These are phyloP conservation scores for Ophiorrhiza pumila DNA, from an alignment of 257 asterid species.

Conservation along the genomic window DNA sequence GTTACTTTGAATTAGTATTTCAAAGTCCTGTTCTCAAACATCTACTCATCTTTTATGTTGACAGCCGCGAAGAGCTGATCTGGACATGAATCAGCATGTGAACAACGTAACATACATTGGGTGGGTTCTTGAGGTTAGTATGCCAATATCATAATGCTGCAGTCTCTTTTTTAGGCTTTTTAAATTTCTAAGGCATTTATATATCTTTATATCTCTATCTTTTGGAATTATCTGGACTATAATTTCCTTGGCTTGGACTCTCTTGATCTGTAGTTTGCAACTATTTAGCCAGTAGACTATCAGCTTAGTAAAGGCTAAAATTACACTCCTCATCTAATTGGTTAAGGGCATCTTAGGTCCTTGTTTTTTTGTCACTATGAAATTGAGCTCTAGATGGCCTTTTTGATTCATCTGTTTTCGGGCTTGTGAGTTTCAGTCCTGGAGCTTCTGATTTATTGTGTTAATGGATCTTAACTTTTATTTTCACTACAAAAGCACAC, in stretches of 20 bases:
- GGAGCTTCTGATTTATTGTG: neutral
- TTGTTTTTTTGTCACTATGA: neutral
- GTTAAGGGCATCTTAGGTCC: neutral
- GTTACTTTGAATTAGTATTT: neutral
- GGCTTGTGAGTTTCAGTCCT: neutral
- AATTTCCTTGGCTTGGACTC: neutral
- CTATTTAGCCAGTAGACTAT: neutral
- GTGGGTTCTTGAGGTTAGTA: slow-evolving; percentile 92
- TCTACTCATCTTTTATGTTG: neutral
- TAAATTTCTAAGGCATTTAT: neutral
- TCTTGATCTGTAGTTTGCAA: neutral
- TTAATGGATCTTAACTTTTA: neutral
- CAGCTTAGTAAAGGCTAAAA: neutral
- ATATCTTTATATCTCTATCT: neutral
- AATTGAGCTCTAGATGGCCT: neutral
- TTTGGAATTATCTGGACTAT: neutral
- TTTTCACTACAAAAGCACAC: neutral
- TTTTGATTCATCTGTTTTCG: too few relatives aligned
- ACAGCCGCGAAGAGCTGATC: slow-evolving; percentile 93
- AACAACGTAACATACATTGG: slow-evolving; percentile 94
- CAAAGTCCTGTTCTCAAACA: neutral
- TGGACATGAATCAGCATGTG: slow-evolving; percentile 94
- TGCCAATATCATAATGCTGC: slow-evolving; percentile 3
- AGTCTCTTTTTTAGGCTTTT: slow-evolving; percentile 8
- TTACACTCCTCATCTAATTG: neutral